Evolutionary conservation across 75 land plant species (phyloP), one percentile per base, ranked within the genome.

Genomic region (Selaginella moellendorffii): DNA sequence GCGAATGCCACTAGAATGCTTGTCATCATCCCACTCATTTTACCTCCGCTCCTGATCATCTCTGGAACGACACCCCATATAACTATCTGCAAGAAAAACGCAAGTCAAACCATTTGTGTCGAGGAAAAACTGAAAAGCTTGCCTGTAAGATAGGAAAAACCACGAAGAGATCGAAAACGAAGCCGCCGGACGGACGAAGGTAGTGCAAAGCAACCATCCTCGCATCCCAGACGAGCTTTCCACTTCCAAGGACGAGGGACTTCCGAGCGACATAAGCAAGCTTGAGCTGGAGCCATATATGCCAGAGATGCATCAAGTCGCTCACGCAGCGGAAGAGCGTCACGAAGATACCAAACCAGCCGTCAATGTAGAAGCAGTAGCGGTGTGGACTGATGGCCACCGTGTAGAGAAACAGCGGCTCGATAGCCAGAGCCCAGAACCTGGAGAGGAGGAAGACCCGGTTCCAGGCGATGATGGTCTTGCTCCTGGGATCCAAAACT

Each of bases 61-160:
- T 66, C 64, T 14, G 96, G 98, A n/a, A 88, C 69, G 0, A 85
- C 65, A 26, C 75, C 54, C 96, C 95, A 93, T 14, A 56, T 19
- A 2, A 56, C 17, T 56, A 56, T 21, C 24, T 56, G 59, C 59
- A 19, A 9, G n/a, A 8, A 25, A 8, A 25, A n/a, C n/a, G n/a
- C n/a, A n/a, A n/a, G n/a, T n/a, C n/a, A n/a, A n/a, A n/a, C n/a
- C n/a, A n/a, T n/a, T n/a, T n/a, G n/a, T n/a, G n/a, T n/a, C n/a
- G n/a, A n/a, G n/a, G n/a, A n/a, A n/a, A n/a, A n/a, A n/a, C n/a
- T n/a, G n/a, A n/a, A n/a, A n/a, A n/a, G n/a, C n/a, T 2, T 31
- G 85, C 96, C 95, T 91, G 93, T n/a, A 87, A 88, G 24, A 88
- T 66, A 93, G 97, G n/a, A 10, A 91, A 80, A 51, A 91, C 80